A percentile compares a stretch with the other conserved stretches of the same genome.
phyloP scores from a whole-genome alignment of 176 grass and related monocot genomes.

The Hordeum marinum region DNA sequence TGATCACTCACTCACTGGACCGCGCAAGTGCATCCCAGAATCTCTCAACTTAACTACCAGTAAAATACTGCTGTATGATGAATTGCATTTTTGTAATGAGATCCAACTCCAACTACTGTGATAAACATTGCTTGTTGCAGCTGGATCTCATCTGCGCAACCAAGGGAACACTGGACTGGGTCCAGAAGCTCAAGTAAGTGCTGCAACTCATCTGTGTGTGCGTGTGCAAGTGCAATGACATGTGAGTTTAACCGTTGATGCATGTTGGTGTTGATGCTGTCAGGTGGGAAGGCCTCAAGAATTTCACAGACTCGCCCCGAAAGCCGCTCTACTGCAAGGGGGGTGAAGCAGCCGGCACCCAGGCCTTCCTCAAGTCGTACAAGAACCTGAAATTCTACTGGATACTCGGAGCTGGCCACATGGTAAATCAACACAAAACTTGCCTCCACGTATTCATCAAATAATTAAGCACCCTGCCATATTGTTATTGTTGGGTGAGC shows the following conservation, averaged over 20 bases:
- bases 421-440: constrained; percentile 31
- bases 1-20: neutral
- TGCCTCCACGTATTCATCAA: neutral
- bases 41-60: neutral
- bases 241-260: neutral
- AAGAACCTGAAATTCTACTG: constrained; percentile 87
- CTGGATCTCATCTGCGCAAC: neutral
- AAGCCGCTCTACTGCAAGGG: constrained; percentile 53
- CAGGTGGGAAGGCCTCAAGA: constrained; percentile 70
- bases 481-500: neutral
- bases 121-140: neutral
- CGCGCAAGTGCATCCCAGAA: neutral
- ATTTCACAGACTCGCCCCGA: constrained; percentile 34
- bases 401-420: constrained; percentile 79
- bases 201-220: neutral
- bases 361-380: constrained; percentile 78
- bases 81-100: neutral
- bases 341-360: constrained; percentile 35
- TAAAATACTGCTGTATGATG: neutral
- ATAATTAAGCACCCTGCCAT: neutral
- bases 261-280: neutral
- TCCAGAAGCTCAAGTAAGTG: neutral
- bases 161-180: neutral
- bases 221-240: neutral
- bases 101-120: neutral